Conservation (phyloP, 257 asterid genomes). For the Jacaranda mimosifolia region DNA sequence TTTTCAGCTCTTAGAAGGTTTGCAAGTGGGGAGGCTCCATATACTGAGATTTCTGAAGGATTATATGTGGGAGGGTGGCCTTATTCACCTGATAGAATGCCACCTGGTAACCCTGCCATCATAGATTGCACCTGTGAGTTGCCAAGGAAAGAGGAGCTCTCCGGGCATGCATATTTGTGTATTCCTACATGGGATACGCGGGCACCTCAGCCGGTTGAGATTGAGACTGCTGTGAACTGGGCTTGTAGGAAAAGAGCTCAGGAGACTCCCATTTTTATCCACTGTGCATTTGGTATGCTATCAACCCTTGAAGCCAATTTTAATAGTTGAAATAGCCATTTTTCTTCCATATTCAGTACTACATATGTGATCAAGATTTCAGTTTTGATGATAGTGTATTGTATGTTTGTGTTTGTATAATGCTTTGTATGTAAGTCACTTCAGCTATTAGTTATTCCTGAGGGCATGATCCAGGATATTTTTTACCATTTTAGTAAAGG, state of each 20-base stretch:
- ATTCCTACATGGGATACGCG: conserved; percentile 94
- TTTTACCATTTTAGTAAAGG: conserved; percentile 1
- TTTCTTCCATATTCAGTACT: not conserved
- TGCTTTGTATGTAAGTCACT: not conserved
- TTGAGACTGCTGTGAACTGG: conserved; percentile 93
- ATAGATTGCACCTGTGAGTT: conserved; percentile 95
- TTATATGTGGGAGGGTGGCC: conserved; percentile 98
- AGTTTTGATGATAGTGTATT: not conserved
- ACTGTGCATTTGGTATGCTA: conserved; percentile 88
- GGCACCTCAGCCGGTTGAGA: conserved; percentile 83
- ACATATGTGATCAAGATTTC: not conserved
- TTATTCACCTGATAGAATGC: conserved; percentile 67
- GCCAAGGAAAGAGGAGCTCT: conserved; percentile 71
- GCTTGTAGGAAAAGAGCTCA: conserved; percentile 91
- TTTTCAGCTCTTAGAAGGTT: conserved; percentile 78
- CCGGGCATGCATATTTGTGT: conserved; percentile 76
- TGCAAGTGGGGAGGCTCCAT: conserved; percentile 81
- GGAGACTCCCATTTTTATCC: conserved; percentile 72
- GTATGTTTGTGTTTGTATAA: not conserved
- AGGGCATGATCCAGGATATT: too few species aligned
- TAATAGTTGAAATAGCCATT: not conserved
- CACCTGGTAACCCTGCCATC: conserved; percentile 88
- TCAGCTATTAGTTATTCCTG: not conserved
- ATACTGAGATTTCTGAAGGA: conserved; percentile 70
- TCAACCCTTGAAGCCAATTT: not conserved